Evolutionary conservation across 1,139 yeast species (phyloP), one percentile per base, ranked within the genome.

Genomic region (Yamadazyma dendronema): DNA sequence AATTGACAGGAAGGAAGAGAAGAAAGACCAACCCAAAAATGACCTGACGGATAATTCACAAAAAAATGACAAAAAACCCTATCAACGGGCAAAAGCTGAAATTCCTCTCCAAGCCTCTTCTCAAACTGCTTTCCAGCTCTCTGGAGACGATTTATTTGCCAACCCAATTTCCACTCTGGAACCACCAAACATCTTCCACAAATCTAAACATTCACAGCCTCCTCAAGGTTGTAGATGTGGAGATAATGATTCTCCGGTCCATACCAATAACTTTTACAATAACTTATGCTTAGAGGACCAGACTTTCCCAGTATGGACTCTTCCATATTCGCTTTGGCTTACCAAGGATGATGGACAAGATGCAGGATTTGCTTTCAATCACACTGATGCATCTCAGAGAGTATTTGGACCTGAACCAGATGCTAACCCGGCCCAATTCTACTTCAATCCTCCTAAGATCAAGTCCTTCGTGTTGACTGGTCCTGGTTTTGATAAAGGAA

Each of bases 401-500:
- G 77, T 71, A 3, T 70, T 56, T 52, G 77, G 77, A 0, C 76
- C 75, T 0, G 74, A 69, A 17, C 55, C 72, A 2, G 46, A 47
- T 32, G 52, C 65, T 10, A 52, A 54, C 31, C 70, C 72, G 0
- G 73, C 59, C 6, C 72, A 67, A 36, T 71, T 59, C 47, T 71
- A 67, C 50, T 71, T 70, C 53, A 70, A 69, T 37, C 77, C 77
- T 0, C 75, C 76, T 7, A 61, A 55, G 42, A 69, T 71, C 38
- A 67, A 68, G 50, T 68, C 73, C 26, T 65, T 68, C 49, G 69
- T 66, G 6, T 43, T 69, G 22, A 52, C 69, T 10, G 72, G 62
- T 5, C 62, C 54, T 14, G 57, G 58, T 6, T 56, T 68, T 36
- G 40, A 38, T 12, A 46, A 46, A 11, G 41, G 43, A 4, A 54